These are phyloP conservation scores for Fusarium robinianum DNA, from an alignment of 2,329 filamentous ascomycete species.

Conservation along the genomic window DNA sequence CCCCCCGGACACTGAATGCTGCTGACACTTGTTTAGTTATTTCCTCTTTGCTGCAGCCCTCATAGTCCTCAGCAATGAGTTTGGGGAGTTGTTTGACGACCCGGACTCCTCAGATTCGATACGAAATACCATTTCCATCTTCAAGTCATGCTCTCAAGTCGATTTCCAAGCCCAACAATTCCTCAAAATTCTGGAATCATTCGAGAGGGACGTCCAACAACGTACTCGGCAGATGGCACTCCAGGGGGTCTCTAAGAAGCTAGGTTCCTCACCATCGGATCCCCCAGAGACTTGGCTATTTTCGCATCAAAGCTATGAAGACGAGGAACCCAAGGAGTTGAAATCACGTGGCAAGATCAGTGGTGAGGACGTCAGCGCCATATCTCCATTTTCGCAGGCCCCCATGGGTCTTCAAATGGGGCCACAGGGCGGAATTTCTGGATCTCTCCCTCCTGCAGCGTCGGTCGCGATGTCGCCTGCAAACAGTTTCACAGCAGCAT, in stretches of 20 bases:
- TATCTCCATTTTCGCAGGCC: slow-evolving; percentile 6
- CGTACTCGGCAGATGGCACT: not conserved
- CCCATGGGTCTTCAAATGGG: not conserved
- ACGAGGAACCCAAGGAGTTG: too few species aligned
- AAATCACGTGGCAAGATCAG: not conserved
- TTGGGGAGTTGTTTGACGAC: slow-evolving; percentile 54
- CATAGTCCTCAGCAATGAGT: slow-evolving; percentile 61
- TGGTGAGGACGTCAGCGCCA: not conserved
- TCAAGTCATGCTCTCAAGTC: slow-evolving; percentile 52
- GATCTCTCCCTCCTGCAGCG: not conserved
- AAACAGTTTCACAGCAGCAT: not conserved
- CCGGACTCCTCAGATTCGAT: slow-evolving; percentile 47
- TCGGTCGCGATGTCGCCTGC: not conserved
- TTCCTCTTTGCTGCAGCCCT: slow-evolving; percentile 61
- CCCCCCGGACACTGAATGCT: not conserved
- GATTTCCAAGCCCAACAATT: slow-evolving; percentile 57
- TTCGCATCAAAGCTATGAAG: not conserved
- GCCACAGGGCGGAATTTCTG: not conserved
- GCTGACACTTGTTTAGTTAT: slow-evolving; percentile 48
- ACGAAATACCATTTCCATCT: slow-evolving; percentile 50
- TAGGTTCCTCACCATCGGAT: not conserved
- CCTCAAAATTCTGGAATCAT: slow-evolving; percentile 54
- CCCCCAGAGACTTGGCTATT: not conserved
- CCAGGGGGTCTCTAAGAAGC: not conserved
- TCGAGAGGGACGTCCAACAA: slow-evolving; percentile 39